Evolutionary conservation across 805 yeast genomes (phyloP).

Genomic region (Lachancea nothofagi): DNA sequence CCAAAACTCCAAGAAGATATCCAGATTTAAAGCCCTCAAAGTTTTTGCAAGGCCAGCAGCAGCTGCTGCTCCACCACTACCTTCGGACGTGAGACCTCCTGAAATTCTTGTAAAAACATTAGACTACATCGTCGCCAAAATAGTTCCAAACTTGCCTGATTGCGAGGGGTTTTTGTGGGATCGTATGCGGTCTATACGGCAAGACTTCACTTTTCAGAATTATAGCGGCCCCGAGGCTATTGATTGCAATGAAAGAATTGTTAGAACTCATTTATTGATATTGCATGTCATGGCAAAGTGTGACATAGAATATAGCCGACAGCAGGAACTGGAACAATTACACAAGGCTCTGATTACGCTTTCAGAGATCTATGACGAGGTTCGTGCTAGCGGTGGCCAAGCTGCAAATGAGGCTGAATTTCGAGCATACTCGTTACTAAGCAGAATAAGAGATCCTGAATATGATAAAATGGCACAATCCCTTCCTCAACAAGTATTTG

Average conservation of each 20-base stretch:
- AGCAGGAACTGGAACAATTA: slow-evolving; percentile 92
- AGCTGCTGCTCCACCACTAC: slow-evolving; percentile 96
- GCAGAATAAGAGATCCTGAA: slow-evolving; percentile 81
- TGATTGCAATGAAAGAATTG: slow-evolving; percentile 87
- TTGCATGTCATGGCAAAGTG: slow-evolving; percentile 81
- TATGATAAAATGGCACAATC: slow-evolving; percentile 68
- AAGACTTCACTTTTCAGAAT: slow-evolving; percentile 94
- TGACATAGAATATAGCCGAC: slow-evolving; percentile 73
- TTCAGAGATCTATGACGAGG: slow-evolving; percentile 79
- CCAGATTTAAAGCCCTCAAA: slow-evolving; percentile 64
- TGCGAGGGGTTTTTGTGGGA: slow-evolving; percentile 94
- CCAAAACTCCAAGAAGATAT: slow-evolving; percentile 46
- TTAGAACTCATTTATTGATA: slow-evolving; percentile 76
- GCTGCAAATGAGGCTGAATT: slow-evolving; percentile 90
- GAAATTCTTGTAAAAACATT: slow-evolving; percentile 59
- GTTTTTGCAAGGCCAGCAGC: slow-evolving; percentile 97
- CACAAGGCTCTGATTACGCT: slow-evolving; percentile 86
- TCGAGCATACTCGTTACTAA: slow-evolving; percentile 76
- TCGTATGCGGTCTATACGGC: slow-evolving; percentile 91
- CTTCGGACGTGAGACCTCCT: slow-evolving; percentile 97
- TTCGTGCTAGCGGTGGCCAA: slow-evolving; percentile 58
- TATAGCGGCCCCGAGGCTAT: slow-evolving; percentile 90
- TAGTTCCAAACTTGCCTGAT: slow-evolving; percentile 66
- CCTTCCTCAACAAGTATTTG: slow-evolving; percentile 52
- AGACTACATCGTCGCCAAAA: slow-evolving; percentile 60